These are phyloP conservation scores for Anthostomella pinea DNA, from an alignment of 2,329 filamentous ascomycete species.

Conservation along the genomic window DNA sequence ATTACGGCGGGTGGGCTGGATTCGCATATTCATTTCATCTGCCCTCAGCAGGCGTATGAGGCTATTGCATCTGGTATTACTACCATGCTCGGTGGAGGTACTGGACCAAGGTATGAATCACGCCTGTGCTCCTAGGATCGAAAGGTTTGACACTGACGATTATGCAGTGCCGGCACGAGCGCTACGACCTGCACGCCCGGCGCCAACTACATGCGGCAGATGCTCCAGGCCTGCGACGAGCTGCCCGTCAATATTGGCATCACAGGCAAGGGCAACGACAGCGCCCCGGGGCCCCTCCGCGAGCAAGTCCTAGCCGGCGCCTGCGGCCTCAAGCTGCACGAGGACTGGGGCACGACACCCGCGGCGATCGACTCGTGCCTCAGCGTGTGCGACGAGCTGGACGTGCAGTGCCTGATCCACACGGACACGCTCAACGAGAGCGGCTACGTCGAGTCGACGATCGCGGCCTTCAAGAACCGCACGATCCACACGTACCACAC, in stretches of 20 bases:
- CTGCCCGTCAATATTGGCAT: constrained; percentile 87
- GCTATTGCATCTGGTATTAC: constrained; percentile 83
- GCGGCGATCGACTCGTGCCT: constrained; percentile 88
- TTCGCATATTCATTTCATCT: constrained; percentile 91
- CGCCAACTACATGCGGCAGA: constrained; percentile 76
- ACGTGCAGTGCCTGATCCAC: constrained; percentile 91
- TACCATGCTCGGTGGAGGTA: constrained; percentile 86
- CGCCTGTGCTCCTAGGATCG: too few species aligned
- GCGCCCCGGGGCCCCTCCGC: constrained; percentile 63
- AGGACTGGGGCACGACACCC: constrained; percentile 93
- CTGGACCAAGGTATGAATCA: constrained; percentile 86
- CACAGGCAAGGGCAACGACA: constrained; percentile 92
- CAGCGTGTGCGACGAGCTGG: constrained; percentile 81
- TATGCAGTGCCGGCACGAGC: constrained; percentile 71
- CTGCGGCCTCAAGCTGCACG: constrained; percentile 89
- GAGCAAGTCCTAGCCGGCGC: constrained; percentile 82
- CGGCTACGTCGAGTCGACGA: constrained; percentile 92
- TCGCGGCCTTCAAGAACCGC: constrained; percentile 78
- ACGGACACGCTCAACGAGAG: constrained; percentile 96
- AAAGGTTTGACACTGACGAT: constrained; percentile 27
- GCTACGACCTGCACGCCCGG: constrained; percentile 94
- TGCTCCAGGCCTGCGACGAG: constrained; percentile 82
- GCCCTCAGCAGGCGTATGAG: constrained; percentile 85
- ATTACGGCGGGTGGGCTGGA: constrained; percentile 89
- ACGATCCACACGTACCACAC: constrained; percentile 97